Percentiles rank a stretch among this genome's conserved stretches.
Evolutionary conservation across 2,329 filamentous ascomycete genomes (phyloP).

Genomic region (Myriosclerotinia curreyana): DNA sequence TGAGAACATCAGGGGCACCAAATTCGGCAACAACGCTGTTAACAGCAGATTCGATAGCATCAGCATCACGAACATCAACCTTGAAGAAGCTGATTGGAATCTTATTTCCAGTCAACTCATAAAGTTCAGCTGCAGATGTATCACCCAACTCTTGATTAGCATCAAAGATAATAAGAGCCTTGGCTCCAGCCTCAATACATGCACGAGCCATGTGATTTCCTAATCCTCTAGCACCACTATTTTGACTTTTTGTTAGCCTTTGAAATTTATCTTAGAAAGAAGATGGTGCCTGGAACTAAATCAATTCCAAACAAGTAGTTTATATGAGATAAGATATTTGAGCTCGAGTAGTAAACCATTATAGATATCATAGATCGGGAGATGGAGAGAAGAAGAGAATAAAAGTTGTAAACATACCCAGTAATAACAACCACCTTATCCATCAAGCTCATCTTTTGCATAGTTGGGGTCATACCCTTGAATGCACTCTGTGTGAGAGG

Average conservation of each 20-base stretch:
- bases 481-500: constrained; percentile 55
- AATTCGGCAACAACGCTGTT: constrained; percentile 63
- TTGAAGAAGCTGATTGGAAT: constrained; percentile 74
- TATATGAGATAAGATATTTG: constrained; percentile 1
- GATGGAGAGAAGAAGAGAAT: no score
- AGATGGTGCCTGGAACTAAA: neutral
- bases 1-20: constrained; percentile 67
- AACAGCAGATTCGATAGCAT: constrained; percentile 67
- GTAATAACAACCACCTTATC: constrained; percentile 71
- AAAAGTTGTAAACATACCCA: constrained; percentile 50
- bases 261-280: neutral
- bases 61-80: constrained; percentile 72
- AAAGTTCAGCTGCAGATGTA: constrained; percentile 64
- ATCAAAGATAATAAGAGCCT: constrained; percentile 72
- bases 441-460: constrained; percentile 66
- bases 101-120: constrained; percentile 59
- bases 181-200: constrained; percentile 71
- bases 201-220: constrained; percentile 78
- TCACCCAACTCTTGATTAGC: constrained; percentile 75
- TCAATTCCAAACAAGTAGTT: neutral
- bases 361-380: neutral
- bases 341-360: neutral
- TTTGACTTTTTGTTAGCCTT: constrained; percentile 5
- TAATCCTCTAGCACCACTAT: constrained; percentile 69
- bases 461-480: constrained; percentile 58